Conservation (phyloP, 345 rosid genomes). For the Xanthoceras sorbifolium region DNA sequence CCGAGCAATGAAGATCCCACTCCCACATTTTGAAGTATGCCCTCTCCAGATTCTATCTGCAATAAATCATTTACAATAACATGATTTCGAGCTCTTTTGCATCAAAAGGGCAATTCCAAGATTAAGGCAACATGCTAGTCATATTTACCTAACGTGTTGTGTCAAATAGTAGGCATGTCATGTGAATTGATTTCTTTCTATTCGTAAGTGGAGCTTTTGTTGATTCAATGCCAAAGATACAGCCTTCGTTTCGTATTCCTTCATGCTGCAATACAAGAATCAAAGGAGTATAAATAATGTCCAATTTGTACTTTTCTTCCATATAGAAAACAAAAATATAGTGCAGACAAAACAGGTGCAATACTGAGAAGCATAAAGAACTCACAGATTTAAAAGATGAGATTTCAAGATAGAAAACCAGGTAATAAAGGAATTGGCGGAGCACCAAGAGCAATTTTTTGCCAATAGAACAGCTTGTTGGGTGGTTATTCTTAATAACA, state of each 20-base stretch:
- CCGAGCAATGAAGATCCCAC: conserved; percentile 75
- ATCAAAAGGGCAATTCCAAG: background rate
- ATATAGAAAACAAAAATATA: too few relatives aligned
- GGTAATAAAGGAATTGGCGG: too few relatives aligned
- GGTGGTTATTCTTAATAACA: too few relatives aligned
- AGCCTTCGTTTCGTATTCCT: conserved; percentile 89
- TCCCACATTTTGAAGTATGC: conserved; percentile 95
- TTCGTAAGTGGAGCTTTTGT: conserved; percentile 68
- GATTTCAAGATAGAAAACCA: too few relatives aligned
- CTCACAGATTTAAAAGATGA: too few relatives aligned
- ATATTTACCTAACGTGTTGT: conserved; percentile 87
- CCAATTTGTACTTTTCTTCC: background rate
- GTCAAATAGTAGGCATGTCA: conserved; percentile 90
- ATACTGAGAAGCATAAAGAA: background rate
- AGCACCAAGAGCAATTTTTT: too few relatives aligned
- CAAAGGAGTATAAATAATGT: too few relatives aligned
- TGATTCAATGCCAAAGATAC: conserved; percentile 75
- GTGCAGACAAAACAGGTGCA: background rate
- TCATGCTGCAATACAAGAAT: conserved; percentile 53
- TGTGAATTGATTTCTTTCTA: conserved; percentile 65
- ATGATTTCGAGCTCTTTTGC: background rate
- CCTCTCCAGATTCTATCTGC: conserved; percentile 93
- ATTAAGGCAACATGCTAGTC: background rate
- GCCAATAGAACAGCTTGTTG: too few relatives aligned
- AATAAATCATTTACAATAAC: too few relatives aligned